Conservation (phyloP, 345 rosid species). For the Brassica juncea region DNA sequence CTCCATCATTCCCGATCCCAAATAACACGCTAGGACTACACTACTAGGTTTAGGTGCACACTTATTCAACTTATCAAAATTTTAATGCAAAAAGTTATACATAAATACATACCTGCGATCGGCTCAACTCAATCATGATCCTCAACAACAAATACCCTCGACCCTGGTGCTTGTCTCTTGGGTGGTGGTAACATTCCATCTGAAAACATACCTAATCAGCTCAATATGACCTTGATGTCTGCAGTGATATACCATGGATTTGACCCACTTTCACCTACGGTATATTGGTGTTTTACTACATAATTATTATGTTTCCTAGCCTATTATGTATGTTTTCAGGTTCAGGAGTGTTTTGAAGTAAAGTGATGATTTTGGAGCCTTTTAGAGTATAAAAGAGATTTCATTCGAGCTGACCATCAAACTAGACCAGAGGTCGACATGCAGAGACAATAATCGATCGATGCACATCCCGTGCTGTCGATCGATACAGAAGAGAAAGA, state of each 20-base stretch:
- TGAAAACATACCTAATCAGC: not conserved
- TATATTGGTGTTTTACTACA: too few species aligned
- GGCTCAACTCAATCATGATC: not conserved
- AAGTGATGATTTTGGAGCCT: too few species aligned
- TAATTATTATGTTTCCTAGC: too few species aligned
- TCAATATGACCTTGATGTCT: not conserved
- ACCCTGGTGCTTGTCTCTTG: not conserved
- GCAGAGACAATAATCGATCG: too few species aligned
- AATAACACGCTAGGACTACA: not conserved
- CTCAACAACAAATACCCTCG: not conserved
- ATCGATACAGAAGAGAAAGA: too few species aligned
- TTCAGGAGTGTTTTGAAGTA: too few species aligned
- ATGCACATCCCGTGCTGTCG: too few species aligned
- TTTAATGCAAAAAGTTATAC: not conserved
- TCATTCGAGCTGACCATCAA: too few species aligned
- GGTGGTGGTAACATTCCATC: not conserved
- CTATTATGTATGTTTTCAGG: too few species aligned
- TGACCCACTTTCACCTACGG: too few species aligned
- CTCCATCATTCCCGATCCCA: not conserved
- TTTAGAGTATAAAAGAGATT: too few species aligned
- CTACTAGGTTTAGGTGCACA: not conserved
- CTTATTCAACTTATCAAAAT: not conserved
- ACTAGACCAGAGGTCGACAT: too few species aligned
- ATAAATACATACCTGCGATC: not conserved
- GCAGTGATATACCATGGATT: not conserved